phyloP scores from a whole-genome alignment of 345 rosid genomes.

The Stellera chamaejasme region DNA sequence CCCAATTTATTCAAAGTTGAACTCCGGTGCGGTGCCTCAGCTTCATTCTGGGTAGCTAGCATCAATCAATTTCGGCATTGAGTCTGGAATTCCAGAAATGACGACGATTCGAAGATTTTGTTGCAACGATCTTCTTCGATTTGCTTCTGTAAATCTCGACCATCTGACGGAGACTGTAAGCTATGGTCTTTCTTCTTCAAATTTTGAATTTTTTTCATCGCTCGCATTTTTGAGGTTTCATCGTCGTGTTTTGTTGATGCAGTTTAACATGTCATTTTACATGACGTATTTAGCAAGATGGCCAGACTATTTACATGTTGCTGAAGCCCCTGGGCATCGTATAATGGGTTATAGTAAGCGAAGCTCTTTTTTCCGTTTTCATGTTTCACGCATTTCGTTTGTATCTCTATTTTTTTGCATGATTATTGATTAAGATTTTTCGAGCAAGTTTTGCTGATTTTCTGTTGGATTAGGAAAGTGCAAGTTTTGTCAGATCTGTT shows the following conservation, averaged over 20 bases:
- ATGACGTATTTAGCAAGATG: slow-evolving; percentile 96
- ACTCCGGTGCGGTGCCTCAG: too few relatives aligned
- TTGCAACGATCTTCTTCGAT: slow-evolving; percentile 90
- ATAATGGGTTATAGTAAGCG: slow-evolving; percentile 86
- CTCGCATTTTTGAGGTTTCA: background rate
- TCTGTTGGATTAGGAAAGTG: background rate
- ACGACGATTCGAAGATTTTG: slow-evolving; percentile 87
- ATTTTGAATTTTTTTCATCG: background rate
- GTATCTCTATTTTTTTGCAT: background rate
- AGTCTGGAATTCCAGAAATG: slow-evolving; percentile 29
- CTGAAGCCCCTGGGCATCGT: slow-evolving; percentile 68
- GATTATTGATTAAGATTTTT: background rate
- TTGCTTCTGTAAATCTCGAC: slow-evolving; percentile 76
- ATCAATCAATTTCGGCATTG: too few relatives aligned
- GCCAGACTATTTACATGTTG: slow-evolving; percentile 95
- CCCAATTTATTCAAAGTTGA: too few relatives aligned
- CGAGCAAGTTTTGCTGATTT: background rate
- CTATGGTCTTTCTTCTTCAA: background rate
- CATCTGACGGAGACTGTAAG: slow-evolving; percentile 91
- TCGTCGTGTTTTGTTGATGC: slow-evolving; percentile 2
- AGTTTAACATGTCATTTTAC: slow-evolving; percentile 97
- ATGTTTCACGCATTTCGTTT: background rate
- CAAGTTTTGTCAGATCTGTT: too few relatives aligned
- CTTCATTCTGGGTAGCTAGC: too few relatives aligned
- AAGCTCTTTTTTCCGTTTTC: background rate